phyloP scores from a whole-genome alignment of 805 yeast species.

The Zygosaccharomyces bisporus region DNA sequence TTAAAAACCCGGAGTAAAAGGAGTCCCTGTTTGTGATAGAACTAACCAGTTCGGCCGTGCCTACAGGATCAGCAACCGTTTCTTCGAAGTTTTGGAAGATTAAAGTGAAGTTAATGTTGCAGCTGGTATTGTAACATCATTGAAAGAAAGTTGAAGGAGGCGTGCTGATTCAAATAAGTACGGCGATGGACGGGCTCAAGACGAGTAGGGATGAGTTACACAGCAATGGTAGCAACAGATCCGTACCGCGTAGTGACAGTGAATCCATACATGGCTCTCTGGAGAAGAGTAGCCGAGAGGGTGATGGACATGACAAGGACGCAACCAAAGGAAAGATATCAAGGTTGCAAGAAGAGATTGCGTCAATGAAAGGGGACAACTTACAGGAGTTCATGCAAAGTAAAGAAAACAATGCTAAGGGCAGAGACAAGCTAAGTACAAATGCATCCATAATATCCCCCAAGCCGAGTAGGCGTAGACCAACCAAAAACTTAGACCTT shows the following conservation, averaged over 20 bases:
- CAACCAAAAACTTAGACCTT: background rate
- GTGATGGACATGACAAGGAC: background rate
- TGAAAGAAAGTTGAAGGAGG: conserved; percentile 3
- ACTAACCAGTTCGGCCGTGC: background rate
- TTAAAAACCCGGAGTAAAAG: background rate
- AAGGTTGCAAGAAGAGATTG: conserved; percentile 12
- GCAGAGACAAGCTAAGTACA: background rate
- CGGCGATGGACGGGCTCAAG: conserved; percentile 2
- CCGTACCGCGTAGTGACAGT: background rate
- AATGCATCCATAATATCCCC: background rate
- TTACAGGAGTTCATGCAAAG: conserved; percentile 8
- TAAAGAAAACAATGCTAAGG: conserved; percentile 1
- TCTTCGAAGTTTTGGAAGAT: background rate
- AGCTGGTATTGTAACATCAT: background rate
- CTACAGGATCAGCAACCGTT: background rate
- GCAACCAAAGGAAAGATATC: conserved; percentile 5
- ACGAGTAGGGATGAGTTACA: background rate
- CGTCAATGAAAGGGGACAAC: conserved; percentile 9
- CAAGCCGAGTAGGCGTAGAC: conserved; percentile 1
- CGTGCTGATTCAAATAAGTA: background rate
- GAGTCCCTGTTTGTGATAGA: background rate
- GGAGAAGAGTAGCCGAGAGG: background rate
- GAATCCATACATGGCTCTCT: background rate
- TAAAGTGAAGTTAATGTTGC: background rate
- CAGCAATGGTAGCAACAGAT: background rate